Base-by-base conservation (phyloP, 805 yeast genomes). In the Candida jianshihensis region DNA sequence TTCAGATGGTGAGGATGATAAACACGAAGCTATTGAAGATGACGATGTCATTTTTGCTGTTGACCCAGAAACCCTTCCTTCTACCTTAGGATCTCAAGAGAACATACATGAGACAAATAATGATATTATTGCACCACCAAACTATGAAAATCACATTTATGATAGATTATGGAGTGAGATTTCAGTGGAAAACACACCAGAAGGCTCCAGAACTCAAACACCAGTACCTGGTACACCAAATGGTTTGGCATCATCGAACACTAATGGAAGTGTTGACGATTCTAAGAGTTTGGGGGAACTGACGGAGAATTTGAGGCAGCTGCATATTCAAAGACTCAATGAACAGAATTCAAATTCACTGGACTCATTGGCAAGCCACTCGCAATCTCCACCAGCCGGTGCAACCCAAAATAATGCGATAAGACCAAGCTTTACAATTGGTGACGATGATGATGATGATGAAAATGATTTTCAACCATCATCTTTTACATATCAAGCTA, bases 121-220 rank as follows among this genome's bases (percentile, higher is more conserved):
- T 37, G 70, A 61, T 31, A 52, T 75, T 31, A 68, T 75, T 63
- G 92, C 96, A 1, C 96, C 96, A 3, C 95, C 97, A 19, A 71
- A 81, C 39, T 88, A 88, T 56, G 88, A 77, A 40, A 75, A 71
- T 37, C 95, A 85, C 56, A 74, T 86, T 26, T 84, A 81, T 57
- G 97, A 88, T 59, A 65, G 83, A 38, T 59, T 88, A 17, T 87
- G 84, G 84, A 70, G 73, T 25, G 89, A 80, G 39, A 66, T 77
- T 8, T 54, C 41, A 18, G 42, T 46, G 31, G 59, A 52, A n/a
- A 49, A 51, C 42, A 54, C 60, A 2, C 62, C 63, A 9, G 56
- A 54, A 11, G 43, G 41, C 6, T 58, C 64, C 3, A 52, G 48
- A 8, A 12, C 53, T 4, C 58, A 47, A 20, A 57, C 66, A 1